phyloP scores from a whole-genome alignment of 768 basidiomycete genomes.

The Calocera viscosa region DNA sequence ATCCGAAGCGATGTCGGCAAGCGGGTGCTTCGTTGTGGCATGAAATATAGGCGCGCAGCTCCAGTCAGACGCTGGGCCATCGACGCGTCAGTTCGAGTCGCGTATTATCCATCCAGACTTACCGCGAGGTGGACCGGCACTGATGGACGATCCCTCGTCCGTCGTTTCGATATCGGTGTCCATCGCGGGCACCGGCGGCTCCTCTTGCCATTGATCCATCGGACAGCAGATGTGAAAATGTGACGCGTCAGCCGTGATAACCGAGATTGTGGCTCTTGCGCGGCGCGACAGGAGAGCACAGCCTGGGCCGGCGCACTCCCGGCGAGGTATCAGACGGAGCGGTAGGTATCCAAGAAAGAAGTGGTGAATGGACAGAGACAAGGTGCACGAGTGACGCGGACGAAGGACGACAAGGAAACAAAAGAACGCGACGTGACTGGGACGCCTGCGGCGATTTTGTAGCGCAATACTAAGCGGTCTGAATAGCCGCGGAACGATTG shows the following conservation, averaged over 20 bases:
- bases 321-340: background rate
- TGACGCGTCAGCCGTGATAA: slow-evolving; percentile 3
- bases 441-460: slow-evolving; percentile 8
- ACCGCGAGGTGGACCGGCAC: background rate
- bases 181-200: background rate
- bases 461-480: slow-evolving; percentile 1
- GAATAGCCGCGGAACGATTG: slow-evolving; percentile 9
- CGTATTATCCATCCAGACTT: background rate
- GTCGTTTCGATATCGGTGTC: slow-evolving; percentile 5
- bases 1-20: background rate
- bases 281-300: background rate
- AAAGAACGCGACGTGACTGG: background rate
- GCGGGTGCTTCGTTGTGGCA: background rate
- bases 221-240: background rate
- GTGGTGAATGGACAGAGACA: slow-evolving; percentile 6
- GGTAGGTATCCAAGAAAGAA: background rate
- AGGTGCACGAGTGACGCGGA: background rate
- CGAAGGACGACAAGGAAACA: slow-evolving; percentile 5
- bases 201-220: background rate
- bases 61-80: background rate
- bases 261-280: background rate
- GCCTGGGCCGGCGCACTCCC: background rate
- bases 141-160: background rate
- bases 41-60: background rate
- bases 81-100: background rate